phyloP scores from a whole-genome alignment of 352 stramenopile genomes.

The Globisporangium uncinulatum region DNA sequence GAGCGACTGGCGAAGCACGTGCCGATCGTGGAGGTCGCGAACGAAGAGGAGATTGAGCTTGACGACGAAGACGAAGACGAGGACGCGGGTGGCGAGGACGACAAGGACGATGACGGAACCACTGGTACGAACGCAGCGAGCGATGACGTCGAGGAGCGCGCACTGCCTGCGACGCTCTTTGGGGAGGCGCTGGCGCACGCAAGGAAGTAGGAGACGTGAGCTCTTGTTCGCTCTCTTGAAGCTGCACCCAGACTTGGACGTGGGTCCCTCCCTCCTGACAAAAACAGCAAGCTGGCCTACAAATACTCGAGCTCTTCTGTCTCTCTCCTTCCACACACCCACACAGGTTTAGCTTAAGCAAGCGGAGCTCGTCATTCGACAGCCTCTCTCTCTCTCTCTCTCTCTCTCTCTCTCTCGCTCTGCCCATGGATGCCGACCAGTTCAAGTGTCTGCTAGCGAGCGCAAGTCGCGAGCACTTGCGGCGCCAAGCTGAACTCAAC shows the following conservation, averaged over 20 bases:
- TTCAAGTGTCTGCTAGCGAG: conserved; percentile 47
- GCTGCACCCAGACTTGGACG: neutral
- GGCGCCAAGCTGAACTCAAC: conserved; percentile 33
- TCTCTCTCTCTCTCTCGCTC: neutral
- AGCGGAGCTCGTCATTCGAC: no score
- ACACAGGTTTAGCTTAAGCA: neutral
- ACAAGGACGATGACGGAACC: neutral
- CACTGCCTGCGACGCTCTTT: conserved; percentile 48
- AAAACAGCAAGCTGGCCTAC: no score
- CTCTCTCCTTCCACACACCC: no score
- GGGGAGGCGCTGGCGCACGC: conserved; percentile 9
- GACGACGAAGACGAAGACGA: conserved; percentile 78
- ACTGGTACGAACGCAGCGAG: neutral
- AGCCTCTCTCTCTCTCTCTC: neutral
- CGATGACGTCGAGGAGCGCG: conserved; percentile 46
- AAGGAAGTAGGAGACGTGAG: conserved; percentile 1
- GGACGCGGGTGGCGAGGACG: conserved; percentile 9
- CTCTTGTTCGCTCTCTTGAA: no score
- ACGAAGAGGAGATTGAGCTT: conserved; percentile 93
- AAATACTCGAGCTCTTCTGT: no score
- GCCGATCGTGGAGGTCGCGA: conserved; percentile 60
- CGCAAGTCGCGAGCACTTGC: conserved; percentile 36
- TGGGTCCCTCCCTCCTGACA: no score
- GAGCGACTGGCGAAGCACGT: conserved; percentile 81
- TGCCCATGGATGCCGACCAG: conserved; percentile 22